phyloP scores from a whole-genome alignment of 2,329 filamentous ascomycete species.

The Diaporthe destruens region DNA sequence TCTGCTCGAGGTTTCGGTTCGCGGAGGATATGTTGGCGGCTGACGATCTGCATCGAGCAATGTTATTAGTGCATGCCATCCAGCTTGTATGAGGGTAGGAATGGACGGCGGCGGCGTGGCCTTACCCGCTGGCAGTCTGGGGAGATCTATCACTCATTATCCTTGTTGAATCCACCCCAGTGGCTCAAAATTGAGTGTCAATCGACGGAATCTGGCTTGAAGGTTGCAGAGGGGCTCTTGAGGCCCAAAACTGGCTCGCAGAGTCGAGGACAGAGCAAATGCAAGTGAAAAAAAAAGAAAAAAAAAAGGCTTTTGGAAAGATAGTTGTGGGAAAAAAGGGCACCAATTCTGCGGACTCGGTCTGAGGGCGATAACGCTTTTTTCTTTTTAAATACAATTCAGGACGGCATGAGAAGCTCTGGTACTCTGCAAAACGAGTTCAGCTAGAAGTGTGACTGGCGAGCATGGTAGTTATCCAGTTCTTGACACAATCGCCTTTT shows the following conservation, averaged over 20 bases:
- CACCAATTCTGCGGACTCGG: no score
- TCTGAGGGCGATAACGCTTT: neutral
- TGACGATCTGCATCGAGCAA: neutral
- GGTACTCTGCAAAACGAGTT: neutral
- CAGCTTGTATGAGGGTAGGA: fast-evolving
- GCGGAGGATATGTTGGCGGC: no score
- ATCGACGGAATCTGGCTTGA: neutral
- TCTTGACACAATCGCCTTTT: no score
- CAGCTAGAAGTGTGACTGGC: neutral
- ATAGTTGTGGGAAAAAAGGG: no score
- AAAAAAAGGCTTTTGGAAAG: no score
- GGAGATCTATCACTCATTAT: neutral
- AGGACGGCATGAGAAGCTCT: neutral
- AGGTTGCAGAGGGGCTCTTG: neutral
- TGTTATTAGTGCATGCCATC: neutral
- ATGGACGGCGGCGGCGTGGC: no score
- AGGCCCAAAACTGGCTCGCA: neutral
- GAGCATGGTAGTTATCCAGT: no score
- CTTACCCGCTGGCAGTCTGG: constrained; percentile 3
- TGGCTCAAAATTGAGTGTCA: neutral
- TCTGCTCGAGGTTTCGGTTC: neutral
- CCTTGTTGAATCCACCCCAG: no score
- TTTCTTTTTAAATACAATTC: neutral
- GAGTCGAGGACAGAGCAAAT: no score
- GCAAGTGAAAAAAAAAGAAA: neutral